Evolutionary conservation across 1,139 yeast species (phyloP).

Genomic region (Scheffersomyces segobiensis): DNA sequence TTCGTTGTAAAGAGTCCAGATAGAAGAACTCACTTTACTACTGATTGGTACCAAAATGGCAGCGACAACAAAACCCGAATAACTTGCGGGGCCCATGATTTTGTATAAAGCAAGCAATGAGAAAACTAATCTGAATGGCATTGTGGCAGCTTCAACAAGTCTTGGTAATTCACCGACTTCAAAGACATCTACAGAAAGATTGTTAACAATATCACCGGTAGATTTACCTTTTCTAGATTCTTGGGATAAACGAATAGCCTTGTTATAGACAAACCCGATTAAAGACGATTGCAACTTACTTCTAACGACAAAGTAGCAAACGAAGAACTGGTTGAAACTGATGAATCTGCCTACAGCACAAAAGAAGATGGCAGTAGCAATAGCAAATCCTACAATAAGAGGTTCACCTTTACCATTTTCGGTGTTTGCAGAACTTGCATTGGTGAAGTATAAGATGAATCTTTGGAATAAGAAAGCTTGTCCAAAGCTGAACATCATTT

Average conservation of each 20-base stretch:
- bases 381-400: constrained; percentile 29
- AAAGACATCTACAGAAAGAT: constrained; percentile 39
- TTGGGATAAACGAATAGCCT: constrained; percentile 37
- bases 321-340: constrained; percentile 26
- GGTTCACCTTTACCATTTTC: constrained; percentile 13
- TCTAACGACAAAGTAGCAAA: constrained; percentile 18
- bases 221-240: constrained; percentile 38
- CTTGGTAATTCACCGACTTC: constrained; percentile 23
- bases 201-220: constrained; percentile 42
- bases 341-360: constrained; percentile 25
- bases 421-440: constrained; percentile 14
- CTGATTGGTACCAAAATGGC: constrained; percentile 35
- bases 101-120: constrained; percentile 29
- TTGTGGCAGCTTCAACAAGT: constrained; percentile 27
- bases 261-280: constrained; percentile 32
- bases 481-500: constrained; percentile 19
- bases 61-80: constrained; percentile 38
- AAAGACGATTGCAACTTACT: constrained; percentile 23
- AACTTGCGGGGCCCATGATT: constrained; percentile 34
- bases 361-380: constrained; percentile 29
- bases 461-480: constrained; percentile 35
- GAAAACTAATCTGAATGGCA: constrained; percentile 31
- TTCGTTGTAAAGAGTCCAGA: constrained; percentile 23
- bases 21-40: constrained; percentile 28
- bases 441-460: constrained; percentile 28